Evolutionary conservation across 2,329 filamentous ascomycete genomes (phyloP), one percentile per base, ranked within the genome.

Genomic region (Aspergillus nomiae): DNA sequence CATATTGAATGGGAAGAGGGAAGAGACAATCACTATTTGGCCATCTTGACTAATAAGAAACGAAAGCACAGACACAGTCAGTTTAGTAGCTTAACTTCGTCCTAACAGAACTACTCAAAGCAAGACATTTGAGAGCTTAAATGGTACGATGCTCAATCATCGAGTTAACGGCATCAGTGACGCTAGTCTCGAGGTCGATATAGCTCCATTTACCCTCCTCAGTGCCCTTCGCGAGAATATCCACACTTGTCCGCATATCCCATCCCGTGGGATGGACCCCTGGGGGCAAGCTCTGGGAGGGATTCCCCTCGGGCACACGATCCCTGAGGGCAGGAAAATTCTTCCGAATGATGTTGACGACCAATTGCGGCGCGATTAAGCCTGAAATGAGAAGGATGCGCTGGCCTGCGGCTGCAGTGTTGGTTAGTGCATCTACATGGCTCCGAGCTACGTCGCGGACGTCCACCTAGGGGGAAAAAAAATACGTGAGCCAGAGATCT

Each of bases 301-400:
- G 70, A 19, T 81, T 79, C 1, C 80, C 77, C 1, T 72, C 77
- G 0, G 85, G 85, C 64, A 87, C 67, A 61, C 76, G 75, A 53
- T 83, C 82, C 30, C 71, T 74, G 45, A 85, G 78, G 60, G 85
- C 82, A 1, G 85, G 84, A 69, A 87, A 86, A 65, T 80, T 76
- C 61, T 75, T 74, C 57, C 81, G 77, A 54, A 84, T 78, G 9
- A 80, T 73, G 16, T 77, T 76, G 19, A 77, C 79, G 51, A 87
- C 58, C 80, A 73, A 8, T 77, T 76, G 74, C 85, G 84, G 62
- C 70, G 77, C 73, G 80, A 87, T 68, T 73, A 75, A 11, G 1
- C 84, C 84, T 0, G 78, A 78, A 1, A 81, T 81, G 9, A 81
- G 77, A 65, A 88, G 83, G 65, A 87, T 79, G 46, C 86, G 77